A percentile compares a stretch with the other conserved stretches of the same genome.
Conservation (phyloP, 352 stramenopile genomes). For the Aphanomyces invadans region DNA sequence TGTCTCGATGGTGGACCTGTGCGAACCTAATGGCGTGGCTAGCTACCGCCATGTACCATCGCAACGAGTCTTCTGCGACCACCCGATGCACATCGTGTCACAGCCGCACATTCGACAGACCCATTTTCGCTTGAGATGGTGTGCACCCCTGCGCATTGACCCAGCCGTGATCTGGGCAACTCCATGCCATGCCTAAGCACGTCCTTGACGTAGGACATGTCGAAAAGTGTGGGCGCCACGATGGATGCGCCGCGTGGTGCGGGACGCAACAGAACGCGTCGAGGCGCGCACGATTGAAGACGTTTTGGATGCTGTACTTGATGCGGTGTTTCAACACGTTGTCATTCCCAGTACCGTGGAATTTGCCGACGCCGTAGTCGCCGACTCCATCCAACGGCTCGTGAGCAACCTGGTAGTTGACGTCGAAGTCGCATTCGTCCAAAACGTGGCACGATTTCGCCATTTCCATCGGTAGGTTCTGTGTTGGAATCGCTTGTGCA, state of each 20-base stretch:
- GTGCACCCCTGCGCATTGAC: too few species aligned
- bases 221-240: background rate
- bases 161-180: too few species aligned
- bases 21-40: too few species aligned
- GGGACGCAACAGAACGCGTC: background rate
- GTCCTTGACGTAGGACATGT: background rate
- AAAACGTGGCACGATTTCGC: background rate
- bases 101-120: background rate
- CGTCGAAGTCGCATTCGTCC: background rate
- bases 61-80: background rate
- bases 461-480: background rate
- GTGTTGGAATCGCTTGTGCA: too few species aligned
- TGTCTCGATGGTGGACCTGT: too few species aligned
- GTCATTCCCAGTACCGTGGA: background rate
- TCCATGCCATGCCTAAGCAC: too few species aligned
- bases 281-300: background rate
- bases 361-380: background rate
- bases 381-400: background rate
- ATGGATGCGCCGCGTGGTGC: background rate
- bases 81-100: background rate
- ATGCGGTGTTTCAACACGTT: background rate
- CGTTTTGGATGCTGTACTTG: background rate
- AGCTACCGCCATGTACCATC: slow-evolving; percentile 4
- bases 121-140: background rate
- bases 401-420: background rate